Conservation (phyloP, 2,329 filamentous ascomycete genomes). For the Fusarium caatingaense region DNA sequence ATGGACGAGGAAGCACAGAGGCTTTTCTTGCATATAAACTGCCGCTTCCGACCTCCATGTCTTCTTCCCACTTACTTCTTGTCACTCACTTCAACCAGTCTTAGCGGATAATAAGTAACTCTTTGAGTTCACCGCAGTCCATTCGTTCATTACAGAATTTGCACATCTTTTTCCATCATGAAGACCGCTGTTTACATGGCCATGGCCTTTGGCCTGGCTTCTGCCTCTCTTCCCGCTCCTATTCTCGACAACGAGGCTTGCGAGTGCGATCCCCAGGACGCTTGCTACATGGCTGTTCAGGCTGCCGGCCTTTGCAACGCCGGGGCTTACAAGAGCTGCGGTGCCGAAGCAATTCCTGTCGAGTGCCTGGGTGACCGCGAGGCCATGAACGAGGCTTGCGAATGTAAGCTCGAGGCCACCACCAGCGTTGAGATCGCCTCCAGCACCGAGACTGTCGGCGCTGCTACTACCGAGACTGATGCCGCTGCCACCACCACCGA, state of each 20-base stretch:
- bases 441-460: conserved; percentile 12
- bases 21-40: conserved; percentile 41
- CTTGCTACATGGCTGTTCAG: conserved; percentile 12
- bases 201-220: conserved; percentile 47
- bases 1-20: conserved; percentile 6
- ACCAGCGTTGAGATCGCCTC: neutral
- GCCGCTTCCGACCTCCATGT: conserved; percentile 15
- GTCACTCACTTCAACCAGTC: conserved; percentile 34
- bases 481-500: neutral
- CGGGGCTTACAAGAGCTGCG: no score
- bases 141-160: conserved; percentile 45
- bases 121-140: conserved; percentile 42
- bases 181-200: conserved; percentile 49
- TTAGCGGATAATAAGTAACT: conserved; percentile 42
- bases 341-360: no score
- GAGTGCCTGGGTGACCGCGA: no score
- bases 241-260: neutral
- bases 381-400: neutral
- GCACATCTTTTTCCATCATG: conserved; percentile 48
- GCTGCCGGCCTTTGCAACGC: no score
- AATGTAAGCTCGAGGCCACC: neutral
- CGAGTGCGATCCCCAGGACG: conserved; percentile 11
- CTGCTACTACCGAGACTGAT: conserved; percentile 10
- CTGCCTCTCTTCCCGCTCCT: neutral
- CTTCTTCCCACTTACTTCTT: conserved; percentile 17